Conservation (phyloP, 2,329 filamentous ascomycete genomes). For the Orbilia quercus region DNA sequence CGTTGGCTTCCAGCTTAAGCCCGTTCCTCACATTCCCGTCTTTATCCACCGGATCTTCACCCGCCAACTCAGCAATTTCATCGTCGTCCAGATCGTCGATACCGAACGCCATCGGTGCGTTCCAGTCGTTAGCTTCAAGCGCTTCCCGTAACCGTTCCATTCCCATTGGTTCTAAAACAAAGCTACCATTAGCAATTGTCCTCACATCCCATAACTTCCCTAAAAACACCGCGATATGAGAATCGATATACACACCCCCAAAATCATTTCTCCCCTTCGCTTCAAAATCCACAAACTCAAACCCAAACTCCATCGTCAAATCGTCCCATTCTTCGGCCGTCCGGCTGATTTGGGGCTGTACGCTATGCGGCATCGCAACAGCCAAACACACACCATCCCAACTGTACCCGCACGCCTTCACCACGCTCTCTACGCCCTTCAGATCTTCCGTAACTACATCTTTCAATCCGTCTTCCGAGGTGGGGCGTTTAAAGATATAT, state of each 20-base stretch:
- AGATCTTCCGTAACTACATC: conserved; percentile 27
- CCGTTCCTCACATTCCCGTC: conserved; percentile 56
- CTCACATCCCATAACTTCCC: conserved; percentile 61
- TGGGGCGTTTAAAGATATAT: conserved; percentile 65
- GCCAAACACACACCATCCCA: conserved; percentile 75
- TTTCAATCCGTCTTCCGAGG: neutral
- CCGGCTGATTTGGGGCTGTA: conserved; percentile 63
- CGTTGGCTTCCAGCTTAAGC: conserved; percentile 59
- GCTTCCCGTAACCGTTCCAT: conserved; percentile 72
- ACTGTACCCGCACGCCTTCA: conserved; percentile 69
- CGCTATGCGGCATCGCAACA: conserved; percentile 67
- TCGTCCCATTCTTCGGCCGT: conserved; percentile 65
- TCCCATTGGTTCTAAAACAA: conserved; percentile 69
- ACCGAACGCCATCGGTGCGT: conserved; percentile 55
- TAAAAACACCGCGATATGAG: neutral
- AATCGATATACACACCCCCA: conserved; percentile 48
- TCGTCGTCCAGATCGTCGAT: conserved; percentile 61
- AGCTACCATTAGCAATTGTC: conserved; percentile 67
- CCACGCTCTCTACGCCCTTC: conserved; percentile 63
- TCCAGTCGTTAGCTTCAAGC: conserved; percentile 75
- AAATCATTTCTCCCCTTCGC: conserved; percentile 61
- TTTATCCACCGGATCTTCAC: conserved; percentile 57
- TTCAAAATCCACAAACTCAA: conserved; percentile 73
- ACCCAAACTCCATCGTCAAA: conserved; percentile 65
- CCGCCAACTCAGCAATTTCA: conserved; percentile 62